A percentile compares a stretch with the other conserved stretches of the same genome.
Conservation (phyloP, 495 filamentous ascomycete genomes). For the Talaromyces ruber region DNA sequence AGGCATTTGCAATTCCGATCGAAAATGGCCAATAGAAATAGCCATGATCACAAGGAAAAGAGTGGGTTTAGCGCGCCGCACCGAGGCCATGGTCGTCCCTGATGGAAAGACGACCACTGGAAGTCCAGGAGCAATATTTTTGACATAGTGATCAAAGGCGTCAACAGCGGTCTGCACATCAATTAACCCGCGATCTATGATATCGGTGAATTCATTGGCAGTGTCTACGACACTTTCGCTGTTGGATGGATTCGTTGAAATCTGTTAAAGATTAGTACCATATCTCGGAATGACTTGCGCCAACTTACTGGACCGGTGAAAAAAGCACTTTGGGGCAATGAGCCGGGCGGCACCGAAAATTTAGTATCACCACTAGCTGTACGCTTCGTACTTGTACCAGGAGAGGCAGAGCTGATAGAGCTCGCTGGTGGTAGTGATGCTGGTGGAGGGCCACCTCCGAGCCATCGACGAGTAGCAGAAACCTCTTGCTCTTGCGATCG, state of each 20-base stretch:
- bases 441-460: constrained; percentile 3
- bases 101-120: constrained; percentile 61
- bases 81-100: constrained; percentile 48
- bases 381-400: not conserved
- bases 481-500: not conserved
- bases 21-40: constrained; percentile 42
- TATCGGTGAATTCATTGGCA: constrained; percentile 43
- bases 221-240: constrained; percentile 6
- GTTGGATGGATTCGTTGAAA: not conserved
- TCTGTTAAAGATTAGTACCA: not conserved
- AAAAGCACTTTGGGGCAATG: not conserved
- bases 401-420: not conserved
- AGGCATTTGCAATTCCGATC: constrained; percentile 38
- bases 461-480: not conserved
- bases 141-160: constrained; percentile 57
- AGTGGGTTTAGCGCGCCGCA: constrained; percentile 57
- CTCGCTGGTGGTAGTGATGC: not conserved
- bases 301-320: not conserved
- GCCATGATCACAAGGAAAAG: constrained; percentile 66
- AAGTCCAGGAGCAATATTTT: constrained; percentile 54
- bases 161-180: constrained; percentile 49
- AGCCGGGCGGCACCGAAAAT: not conserved
- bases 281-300: not conserved
- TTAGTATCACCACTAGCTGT: constrained; percentile 1
- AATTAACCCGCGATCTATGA: constrained; percentile 64